These are phyloP conservation scores for Cryptosporidium sp. DNA, from an alignment of 169 alveolate species.

Conservation along the genomic window DNA sequence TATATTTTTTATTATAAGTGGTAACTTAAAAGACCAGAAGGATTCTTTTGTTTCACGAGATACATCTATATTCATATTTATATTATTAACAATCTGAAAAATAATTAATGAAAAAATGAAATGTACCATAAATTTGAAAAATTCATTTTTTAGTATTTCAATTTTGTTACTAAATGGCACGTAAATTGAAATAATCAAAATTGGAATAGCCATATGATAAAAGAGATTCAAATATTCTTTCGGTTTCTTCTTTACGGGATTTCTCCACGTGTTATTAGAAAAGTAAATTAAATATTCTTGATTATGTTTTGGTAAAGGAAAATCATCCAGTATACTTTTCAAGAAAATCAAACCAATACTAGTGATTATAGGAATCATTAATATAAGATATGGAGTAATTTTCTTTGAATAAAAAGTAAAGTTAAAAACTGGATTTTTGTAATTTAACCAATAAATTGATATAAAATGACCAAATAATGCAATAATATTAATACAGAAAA, in stretches of 20 bases:
- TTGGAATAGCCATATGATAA: constrained; percentile 3
- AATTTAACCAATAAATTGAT: background rate
- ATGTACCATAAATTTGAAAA: constrained; percentile 5
- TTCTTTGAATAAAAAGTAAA: background rate
- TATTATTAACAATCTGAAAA: constrained; percentile 4
- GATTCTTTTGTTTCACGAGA: constrained; percentile 37
- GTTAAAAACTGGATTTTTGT: background rate
- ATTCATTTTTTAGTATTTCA: background rate
- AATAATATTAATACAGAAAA: constrained; percentile 22
- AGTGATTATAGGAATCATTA: constrained; percentile 30
- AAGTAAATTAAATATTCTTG: constrained; percentile 48
- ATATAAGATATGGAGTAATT: constrained; percentile 48
- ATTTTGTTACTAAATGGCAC: constrained; percentile 27
- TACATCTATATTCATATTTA: constrained; percentile 32
- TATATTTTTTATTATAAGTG: constrained; percentile 48
- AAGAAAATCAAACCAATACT: constrained; percentile 57
- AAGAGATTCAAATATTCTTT: background rate
- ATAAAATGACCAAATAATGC: background rate
- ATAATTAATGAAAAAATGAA: constrained; percentile 10
- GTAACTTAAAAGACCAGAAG: constrained; percentile 49
- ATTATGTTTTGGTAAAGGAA: constrained; percentile 61
- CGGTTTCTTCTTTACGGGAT: background rate
- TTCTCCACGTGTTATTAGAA: constrained; percentile 45
- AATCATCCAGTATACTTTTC: constrained; percentile 54
- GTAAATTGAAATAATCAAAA: constrained; percentile 6